Conservation (phyloP, 2,329 filamentous ascomycete genomes). For the Fusarium siculi region DNA sequence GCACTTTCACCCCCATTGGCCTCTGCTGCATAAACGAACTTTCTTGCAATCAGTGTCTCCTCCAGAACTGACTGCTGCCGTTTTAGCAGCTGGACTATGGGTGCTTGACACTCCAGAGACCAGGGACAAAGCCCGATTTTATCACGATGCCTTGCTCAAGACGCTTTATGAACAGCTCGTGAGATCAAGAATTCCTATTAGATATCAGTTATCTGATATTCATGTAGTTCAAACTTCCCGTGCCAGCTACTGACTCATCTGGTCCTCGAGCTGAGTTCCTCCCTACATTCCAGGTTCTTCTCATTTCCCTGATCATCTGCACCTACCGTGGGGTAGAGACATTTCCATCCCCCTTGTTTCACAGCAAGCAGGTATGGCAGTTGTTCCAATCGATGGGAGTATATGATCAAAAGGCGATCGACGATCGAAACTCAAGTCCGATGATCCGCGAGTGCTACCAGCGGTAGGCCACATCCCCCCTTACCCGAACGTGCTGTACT, state of each 20-base stretch:
- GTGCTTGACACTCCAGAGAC: not conserved
- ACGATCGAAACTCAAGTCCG: accelerated
- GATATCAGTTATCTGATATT: accelerated
- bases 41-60: not conserved
- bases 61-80: not conserved
- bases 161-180: not conserved
- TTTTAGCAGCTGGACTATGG: not conserved
- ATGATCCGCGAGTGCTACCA: not conserved
- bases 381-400: not conserved
- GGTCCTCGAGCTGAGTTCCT: not conserved
- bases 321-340: not conserved
- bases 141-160: not conserved
- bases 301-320: not conserved
- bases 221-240: not conserved
- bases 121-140: not conserved
- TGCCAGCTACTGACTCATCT: not conserved
- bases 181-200: not conserved
- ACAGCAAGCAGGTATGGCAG: not conserved
- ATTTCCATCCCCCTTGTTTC: not conserved
- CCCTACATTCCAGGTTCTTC: not conserved
- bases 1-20: not conserved
- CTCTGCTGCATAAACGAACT: not conserved
- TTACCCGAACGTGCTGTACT: not conserved
- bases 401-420: not conserved
- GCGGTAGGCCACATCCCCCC: not conserved